Conservation (phyloP, 371 early-diverging fungal genomes). For the Saksenaea oblongispora region DNA sequence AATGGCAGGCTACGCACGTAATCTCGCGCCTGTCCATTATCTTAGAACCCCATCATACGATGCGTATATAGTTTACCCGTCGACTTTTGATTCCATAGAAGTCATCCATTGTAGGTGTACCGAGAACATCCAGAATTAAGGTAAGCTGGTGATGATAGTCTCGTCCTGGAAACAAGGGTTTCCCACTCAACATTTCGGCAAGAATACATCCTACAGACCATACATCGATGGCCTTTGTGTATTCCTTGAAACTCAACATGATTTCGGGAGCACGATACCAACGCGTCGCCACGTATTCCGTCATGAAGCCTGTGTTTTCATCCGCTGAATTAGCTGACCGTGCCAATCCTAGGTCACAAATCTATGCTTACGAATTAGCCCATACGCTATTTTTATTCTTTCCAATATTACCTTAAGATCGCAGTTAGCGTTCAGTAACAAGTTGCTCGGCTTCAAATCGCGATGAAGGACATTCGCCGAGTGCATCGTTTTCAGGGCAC, state of each 20-base stretch:
- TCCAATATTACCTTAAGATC: slow-evolving; percentile 78
- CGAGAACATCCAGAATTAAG: slow-evolving; percentile 94
- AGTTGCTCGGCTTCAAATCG: slow-evolving; percentile 96
- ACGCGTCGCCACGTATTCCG: slow-evolving; percentile 97
- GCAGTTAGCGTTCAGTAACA: slow-evolving; percentile 97
- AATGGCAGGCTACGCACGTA: slow-evolving; percentile 92
- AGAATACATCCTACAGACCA: slow-evolving; percentile 98
- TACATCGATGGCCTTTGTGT: slow-evolving; percentile 96
- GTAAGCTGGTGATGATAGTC: slow-evolving; percentile 98
- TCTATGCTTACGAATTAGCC: slow-evolving; percentile 36
- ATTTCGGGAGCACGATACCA: slow-evolving; percentile 99
- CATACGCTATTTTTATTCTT: neutral
- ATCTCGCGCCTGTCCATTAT: slow-evolving; percentile 67
- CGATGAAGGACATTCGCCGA: slow-evolving; percentile 97
- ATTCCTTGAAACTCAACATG: slow-evolving; percentile 93
- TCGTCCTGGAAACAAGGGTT: slow-evolving; percentile 88
- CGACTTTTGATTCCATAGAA: slow-evolving; percentile 80
- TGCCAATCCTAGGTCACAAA: slow-evolving; percentile 95
- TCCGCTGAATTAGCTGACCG: slow-evolving; percentile 87
- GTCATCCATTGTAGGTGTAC: slow-evolving; percentile 94
- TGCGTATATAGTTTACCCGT: slow-evolving; percentile 41
- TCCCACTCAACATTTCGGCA: slow-evolving; percentile 93
- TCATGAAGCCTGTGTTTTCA: slow-evolving; percentile 93
- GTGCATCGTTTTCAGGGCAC: slow-evolving; percentile 97
- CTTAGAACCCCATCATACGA: neutral